phyloP scores from a whole-genome alignment of 2,329 filamentous ascomycete genomes.

The Claviceps fusiformis region DNA sequence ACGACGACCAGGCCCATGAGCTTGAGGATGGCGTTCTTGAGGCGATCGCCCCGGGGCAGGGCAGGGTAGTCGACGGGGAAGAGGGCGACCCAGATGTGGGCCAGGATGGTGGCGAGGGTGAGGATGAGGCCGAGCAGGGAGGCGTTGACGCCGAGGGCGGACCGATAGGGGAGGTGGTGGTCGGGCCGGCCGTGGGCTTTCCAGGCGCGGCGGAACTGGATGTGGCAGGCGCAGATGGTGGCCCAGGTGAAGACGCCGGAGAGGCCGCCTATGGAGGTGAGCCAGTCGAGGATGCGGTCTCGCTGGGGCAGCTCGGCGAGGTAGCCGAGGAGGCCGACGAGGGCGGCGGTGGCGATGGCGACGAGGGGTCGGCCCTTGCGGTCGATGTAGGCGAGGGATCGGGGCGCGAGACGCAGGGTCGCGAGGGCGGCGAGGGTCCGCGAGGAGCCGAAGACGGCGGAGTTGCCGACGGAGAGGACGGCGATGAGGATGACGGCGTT shows the following conservation, averaged over 20 bases:
- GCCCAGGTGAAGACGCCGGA: conserved; percentile 62
- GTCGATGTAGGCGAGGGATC: conserved; percentile 46
- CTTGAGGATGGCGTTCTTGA: no score
- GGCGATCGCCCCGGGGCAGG: no score
- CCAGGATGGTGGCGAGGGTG: no score
- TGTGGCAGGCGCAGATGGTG: conserved; percentile 67
- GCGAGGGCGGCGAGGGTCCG: conserved; percentile 72
- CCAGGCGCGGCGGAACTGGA: conserved; percentile 51
- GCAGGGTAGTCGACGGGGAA: no score
- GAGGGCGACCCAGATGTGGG: no score
- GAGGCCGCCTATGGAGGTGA: conserved; percentile 57
- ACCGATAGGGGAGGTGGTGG: no score
- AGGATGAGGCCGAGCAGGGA: no score
- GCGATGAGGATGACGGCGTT: conserved; percentile 50
- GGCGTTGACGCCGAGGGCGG: no score
- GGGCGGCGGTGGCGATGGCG: conserved; percentile 50
- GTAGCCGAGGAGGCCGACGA: conserved; percentile 57
- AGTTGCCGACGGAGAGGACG: conserved; percentile 52
- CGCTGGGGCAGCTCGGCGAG: conserved; percentile 46
- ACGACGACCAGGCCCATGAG: no score
- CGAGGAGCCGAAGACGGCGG: conserved; percentile 74
- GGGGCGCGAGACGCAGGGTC: conserved; percentile 53
- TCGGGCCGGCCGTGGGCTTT: not conserved
- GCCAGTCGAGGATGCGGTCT: conserved; percentile 57
- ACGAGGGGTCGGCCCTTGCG: conserved; percentile 60